These are phyloP conservation scores for Capsicum rhomboideum DNA, from an alignment of 257 asterid species.

Conservation along the genomic window DNA sequence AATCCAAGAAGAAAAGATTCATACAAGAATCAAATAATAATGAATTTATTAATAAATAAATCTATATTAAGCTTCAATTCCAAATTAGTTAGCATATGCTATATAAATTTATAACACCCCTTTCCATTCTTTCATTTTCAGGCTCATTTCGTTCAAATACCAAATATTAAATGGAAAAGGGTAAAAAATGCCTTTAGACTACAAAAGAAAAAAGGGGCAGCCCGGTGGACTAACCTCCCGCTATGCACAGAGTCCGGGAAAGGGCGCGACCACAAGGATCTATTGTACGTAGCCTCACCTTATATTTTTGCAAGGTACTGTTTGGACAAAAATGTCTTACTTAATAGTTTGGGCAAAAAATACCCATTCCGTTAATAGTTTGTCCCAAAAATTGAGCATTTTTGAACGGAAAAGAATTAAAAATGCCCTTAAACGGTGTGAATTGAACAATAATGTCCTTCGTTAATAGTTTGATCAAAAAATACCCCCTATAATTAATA, in stretches of 20 bases:
- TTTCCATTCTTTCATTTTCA: neutral
- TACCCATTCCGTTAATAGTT: neutral
- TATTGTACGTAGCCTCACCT: too few relatives aligned
- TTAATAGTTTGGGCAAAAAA: neutral
- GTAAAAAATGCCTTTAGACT: neutral
- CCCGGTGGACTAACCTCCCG: too few relatives aligned
- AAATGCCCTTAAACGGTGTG: neutral
- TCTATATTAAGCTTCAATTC: neutral
- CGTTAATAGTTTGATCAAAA: too few relatives aligned
- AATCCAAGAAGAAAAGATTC: neutral
- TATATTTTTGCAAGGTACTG: too few relatives aligned
- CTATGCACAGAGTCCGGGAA: too few relatives aligned
- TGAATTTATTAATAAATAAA: neutral
- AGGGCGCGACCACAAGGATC: too few relatives aligned
- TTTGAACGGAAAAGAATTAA: too few relatives aligned
- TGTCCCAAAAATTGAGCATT: neutral
- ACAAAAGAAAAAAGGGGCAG: too few relatives aligned
- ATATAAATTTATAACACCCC: neutral
- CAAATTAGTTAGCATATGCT: neutral
- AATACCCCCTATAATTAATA: too few relatives aligned
- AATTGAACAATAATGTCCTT: neutral
- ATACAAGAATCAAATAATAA: neutral
- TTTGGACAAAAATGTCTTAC: too few relatives aligned
- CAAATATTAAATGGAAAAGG: neutral
- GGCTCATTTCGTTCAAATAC: neutral